A percentile compares a stretch with the other conserved stretches of the same genome.
Evolutionary conservation across 495 filamentous ascomycete genomes (phyloP).

Genomic region (Hypoxylon intermedium): DNA sequence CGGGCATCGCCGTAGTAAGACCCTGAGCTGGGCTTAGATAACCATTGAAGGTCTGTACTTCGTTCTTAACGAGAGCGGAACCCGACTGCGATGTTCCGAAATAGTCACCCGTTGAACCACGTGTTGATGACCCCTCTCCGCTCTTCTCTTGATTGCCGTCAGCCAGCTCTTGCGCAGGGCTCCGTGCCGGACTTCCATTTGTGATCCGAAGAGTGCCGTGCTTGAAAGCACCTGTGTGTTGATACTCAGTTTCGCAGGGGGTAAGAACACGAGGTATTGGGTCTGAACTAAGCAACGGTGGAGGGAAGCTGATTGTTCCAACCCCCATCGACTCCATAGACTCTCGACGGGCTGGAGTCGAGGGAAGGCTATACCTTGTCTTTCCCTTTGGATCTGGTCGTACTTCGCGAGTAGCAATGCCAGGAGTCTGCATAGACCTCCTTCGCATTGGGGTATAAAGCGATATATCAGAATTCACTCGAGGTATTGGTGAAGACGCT

Average conservation of each 20-base stretch:
- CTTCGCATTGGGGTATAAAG: constrained; percentile 57
- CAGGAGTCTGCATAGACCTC: constrained; percentile 56
- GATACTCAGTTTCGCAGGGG: constrained; percentile 57
- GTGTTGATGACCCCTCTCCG: neutral
- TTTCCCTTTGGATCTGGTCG: constrained; percentile 32
- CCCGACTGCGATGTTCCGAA: constrained; percentile 1
- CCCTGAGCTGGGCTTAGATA: constrained; percentile 15
- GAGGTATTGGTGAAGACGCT: constrained; percentile 40
- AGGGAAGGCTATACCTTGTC: constrained; percentile 47
- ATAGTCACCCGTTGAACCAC: neutral
- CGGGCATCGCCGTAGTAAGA: constrained; percentile 43
- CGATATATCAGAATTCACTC: constrained; percentile 52
- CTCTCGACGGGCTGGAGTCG: constrained; percentile 46
- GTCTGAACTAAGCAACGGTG: constrained; percentile 30
- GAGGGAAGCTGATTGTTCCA: constrained; percentile 46
- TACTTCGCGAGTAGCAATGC: constrained; percentile 53
- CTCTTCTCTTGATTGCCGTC: neutral
- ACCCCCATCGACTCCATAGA: constrained; percentile 46
- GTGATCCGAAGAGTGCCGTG: constrained; percentile 64
- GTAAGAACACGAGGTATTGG: constrained; percentile 50
- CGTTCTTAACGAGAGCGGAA: neutral
- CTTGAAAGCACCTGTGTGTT: constrained; percentile 65
- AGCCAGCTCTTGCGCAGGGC: constrained; percentile 22
- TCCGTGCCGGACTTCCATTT: constrained; percentile 59
- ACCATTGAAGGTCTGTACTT: neutral